These are phyloP conservation scores for Hygrophorus russula DNA, from an alignment of 768 basidiomycete genomes.

Conservation along the genomic window DNA sequence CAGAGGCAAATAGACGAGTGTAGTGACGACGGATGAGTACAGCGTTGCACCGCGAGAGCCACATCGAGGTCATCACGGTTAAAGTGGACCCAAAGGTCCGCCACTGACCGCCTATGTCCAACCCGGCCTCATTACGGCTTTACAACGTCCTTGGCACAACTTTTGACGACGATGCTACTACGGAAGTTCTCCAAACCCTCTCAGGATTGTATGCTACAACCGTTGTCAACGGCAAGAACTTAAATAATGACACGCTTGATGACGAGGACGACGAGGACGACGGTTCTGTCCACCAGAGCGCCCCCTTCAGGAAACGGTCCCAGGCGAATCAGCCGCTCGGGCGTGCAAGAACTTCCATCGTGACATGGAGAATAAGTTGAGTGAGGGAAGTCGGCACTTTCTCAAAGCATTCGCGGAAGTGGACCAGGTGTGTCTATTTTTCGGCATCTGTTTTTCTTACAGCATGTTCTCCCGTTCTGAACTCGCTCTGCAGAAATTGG, in stretches of 20 bases:
- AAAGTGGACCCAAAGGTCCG: too few relatives aligned
- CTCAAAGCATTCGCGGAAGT: constrained; percentile 80
- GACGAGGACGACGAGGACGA: constrained; percentile 21
- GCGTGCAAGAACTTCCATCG: constrained; percentile 72
- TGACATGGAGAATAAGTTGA: constrained; percentile 77
- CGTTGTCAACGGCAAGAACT: constrained; percentile 12
- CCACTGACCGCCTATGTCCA: too few relatives aligned
- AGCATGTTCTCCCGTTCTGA: too few relatives aligned
- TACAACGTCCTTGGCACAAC: constrained; percentile 83
- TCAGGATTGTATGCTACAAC: constrained; percentile 60
- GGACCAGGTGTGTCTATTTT: constrained; percentile 82
- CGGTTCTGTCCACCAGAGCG: constrained; percentile 1
- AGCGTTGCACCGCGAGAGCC: too few relatives aligned
- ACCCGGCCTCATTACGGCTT: constrained; percentile 77
- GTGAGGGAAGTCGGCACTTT: constrained; percentile 75
- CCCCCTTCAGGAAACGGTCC: constrained; percentile 23
- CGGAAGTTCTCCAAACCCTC: constrained; percentile 73
- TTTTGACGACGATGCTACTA: constrained; percentile 67
- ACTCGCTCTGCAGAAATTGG: constrained; percentile 82
- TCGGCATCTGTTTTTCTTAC: too few relatives aligned
- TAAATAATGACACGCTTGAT: too few relatives aligned
- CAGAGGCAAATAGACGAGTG: too few relatives aligned
- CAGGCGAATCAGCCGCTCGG: constrained; percentile 56
- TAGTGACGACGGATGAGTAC: too few relatives aligned
- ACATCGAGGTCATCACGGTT: too few relatives aligned